These are phyloP conservation scores for Paramecium biaurelia DNA, from an alignment of 73 alveolate genomes.

Conservation along the genomic window DNA sequence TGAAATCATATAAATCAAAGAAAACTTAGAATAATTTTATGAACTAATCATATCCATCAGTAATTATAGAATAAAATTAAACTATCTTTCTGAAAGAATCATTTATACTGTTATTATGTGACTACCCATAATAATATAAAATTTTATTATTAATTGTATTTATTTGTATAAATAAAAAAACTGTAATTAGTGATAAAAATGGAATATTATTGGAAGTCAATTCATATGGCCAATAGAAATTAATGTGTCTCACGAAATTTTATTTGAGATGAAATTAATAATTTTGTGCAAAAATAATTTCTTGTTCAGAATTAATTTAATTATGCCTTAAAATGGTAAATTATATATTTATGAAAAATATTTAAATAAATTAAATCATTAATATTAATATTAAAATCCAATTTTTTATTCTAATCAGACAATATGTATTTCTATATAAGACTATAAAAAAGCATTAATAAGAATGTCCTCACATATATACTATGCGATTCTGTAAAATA, in stretches of 20 bases:
- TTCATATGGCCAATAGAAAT: not conserved
- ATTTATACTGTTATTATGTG: not conserved
- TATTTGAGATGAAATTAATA: not conserved
- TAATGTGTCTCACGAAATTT: not conserved
- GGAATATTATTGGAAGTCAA: not conserved
- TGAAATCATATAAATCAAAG: slow-evolving; percentile 96
- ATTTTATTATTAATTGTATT: too few species aligned
- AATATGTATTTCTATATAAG: not conserved
- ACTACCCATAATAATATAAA: not conserved
- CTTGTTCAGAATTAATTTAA: not conserved
- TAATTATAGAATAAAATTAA: too few species aligned
- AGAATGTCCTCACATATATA: not conserved
- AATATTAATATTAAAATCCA: not conserved
- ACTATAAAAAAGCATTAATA: not conserved
- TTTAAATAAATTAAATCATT: not conserved
- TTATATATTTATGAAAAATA: not conserved
- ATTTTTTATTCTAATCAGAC: not conserved
- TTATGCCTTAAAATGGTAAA: not conserved
- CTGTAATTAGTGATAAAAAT: too few species aligned
- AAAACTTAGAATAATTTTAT: too few species aligned
- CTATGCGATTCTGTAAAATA: too few species aligned
- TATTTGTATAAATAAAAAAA: too few species aligned
- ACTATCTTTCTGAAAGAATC: too few species aligned
- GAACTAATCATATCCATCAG: too few species aligned
- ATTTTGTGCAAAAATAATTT: not conserved